Base-by-base conservation (phyloP, 2,329 filamentous ascomycete species). In the Drechslera avenae region DNA sequence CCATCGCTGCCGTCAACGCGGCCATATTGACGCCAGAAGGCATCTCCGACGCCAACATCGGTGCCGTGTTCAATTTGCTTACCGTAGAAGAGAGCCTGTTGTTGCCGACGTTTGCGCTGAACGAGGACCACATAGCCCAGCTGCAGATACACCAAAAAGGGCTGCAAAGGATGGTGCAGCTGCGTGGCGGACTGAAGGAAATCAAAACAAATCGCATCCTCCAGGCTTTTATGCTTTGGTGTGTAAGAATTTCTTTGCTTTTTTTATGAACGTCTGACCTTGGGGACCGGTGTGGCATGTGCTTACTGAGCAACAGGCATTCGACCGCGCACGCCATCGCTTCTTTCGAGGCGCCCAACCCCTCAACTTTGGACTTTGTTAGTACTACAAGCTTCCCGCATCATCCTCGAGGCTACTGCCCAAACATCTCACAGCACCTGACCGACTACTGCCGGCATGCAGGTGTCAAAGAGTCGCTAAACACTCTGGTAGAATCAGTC, bases 151-250 rank as follows among this genome's bases (percentile, higher is more conserved):
- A 74, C 50, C 40, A 69, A 32, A 63, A 64, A 21, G 72, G 71
- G 4, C 35, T 74, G 56, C 60, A 58, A 26, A 65, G 55, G 50
- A 73, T 74, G 72, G 54, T 74, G 12, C 62, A 68, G 42, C 35
- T 73, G 40, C 63, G 72, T 12, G 72, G 72, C 26, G 72, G 72
- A 12, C 51, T 74, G 9, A 51, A 43, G 39, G 64, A 62, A 46
- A 67, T 74, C 31, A 62, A 59, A 32, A 69, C 68, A 16, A 73
- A 73, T 51, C 68, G 69, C 41, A 71, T 72, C n/a, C 54, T 74
- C 16, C 71, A 74, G 43, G 69, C 72, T 18, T 73, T 74, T 65
- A 73, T 74, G 64, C 67, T 74, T 57, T 74, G 72, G 72, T 74
- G 60, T 35, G 71, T 72, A 53, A 41, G 30, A 23, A 21, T 23